These are phyloP conservation scores for Sungouiella blattae DNA, from an alignment of 805 yeast genomes.

Conservation along the genomic window DNA sequence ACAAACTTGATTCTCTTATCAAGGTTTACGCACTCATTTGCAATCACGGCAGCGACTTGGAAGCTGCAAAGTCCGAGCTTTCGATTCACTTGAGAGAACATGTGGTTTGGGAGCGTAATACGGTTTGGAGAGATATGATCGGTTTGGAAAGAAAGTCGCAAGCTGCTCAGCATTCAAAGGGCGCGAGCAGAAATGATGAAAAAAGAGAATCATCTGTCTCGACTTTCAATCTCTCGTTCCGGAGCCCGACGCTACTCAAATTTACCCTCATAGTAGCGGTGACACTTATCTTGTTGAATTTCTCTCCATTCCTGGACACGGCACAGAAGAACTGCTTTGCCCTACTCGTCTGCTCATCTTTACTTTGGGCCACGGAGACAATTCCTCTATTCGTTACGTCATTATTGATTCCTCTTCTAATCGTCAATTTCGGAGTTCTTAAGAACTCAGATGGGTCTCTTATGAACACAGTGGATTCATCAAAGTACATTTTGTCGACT, in stretches of 20 bases:
- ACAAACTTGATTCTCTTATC: slow-evolving; percentile 29
- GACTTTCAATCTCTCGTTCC: slow-evolving; percentile 14
- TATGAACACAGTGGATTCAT: slow-evolving; percentile 41
- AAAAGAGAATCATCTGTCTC: slow-evolving; percentile 11
- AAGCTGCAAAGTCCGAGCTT: slow-evolving; percentile 49
- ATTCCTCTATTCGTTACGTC: slow-evolving; percentile 49
- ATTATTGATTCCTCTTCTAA: slow-evolving; percentile 45
- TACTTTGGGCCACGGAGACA: slow-evolving; percentile 52
- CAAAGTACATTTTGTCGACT: slow-evolving; percentile 42
- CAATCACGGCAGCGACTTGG: slow-evolving; percentile 40
- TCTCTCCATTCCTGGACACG: slow-evolving; percentile 58
- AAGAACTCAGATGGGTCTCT: slow-evolving; percentile 46
- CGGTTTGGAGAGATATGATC: slow-evolving; percentile 56
- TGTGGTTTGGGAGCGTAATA: slow-evolving; percentile 54
- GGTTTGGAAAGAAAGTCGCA: slow-evolving; percentile 77
- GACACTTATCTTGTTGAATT: slow-evolving; percentile 50
- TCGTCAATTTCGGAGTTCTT: slow-evolving; percentile 45
- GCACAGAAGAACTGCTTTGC: slow-evolving; percentile 74
- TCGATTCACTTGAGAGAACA: slow-evolving; percentile 55
- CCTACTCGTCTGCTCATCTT: slow-evolving; percentile 52
- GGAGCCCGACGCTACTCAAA: slow-evolving; percentile 36
- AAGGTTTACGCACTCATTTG: slow-evolving; percentile 25
- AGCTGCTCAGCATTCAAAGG: slow-evolving; percentile 45
- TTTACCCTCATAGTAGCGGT: slow-evolving; percentile 45
- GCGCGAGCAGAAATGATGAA: slow-evolving; percentile 3